Evolutionary conservation across 352 stramenopile species (phyloP).

Genomic region (Aphanomyces cochlioides): DNA sequence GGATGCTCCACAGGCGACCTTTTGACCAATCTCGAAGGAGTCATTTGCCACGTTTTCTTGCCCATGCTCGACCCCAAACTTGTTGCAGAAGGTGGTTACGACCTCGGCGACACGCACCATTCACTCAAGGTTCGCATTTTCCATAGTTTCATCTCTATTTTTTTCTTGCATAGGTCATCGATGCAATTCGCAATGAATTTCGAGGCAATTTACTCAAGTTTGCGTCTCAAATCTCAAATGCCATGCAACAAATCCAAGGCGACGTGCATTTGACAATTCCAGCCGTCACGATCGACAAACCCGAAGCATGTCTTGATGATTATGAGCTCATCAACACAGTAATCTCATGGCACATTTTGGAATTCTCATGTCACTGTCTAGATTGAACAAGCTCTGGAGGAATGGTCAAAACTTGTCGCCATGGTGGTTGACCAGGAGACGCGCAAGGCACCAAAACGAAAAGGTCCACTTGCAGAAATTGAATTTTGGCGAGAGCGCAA

Average conservation of each 20-base stretch:
- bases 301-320: constrained; percentile 78
- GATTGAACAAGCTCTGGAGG: constrained; percentile 88
- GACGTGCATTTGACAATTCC: constrained; percentile 92
- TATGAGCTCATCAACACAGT: constrained; percentile 78
- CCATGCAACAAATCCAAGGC: constrained; percentile 91
- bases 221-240: constrained; percentile 88
- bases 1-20: constrained; percentile 84
- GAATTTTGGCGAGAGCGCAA: constrained; percentile 96
- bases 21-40: constrained; percentile 75
- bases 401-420: constrained; percentile 90
- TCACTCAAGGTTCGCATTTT: constrained; percentile 13
- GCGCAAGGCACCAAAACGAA: constrained; percentile 81
- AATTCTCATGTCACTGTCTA: constrained; percentile 35
- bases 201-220: constrained; percentile 91
- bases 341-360: background rate
- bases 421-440: constrained; percentile 88
- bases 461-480: constrained; percentile 91
- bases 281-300: constrained; percentile 87
- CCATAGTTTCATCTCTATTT: background rate
- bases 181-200: constrained; percentile 84
- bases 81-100: constrained; percentile 28
- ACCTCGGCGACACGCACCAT: constrained; percentile 17
- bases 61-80: constrained; percentile 76
- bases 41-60: constrained; percentile 88
- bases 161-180: constrained; percentile 54